Base-by-base conservation (phyloP, 1,139 yeast genomes). In the Yueomyces sp. region DNA sequence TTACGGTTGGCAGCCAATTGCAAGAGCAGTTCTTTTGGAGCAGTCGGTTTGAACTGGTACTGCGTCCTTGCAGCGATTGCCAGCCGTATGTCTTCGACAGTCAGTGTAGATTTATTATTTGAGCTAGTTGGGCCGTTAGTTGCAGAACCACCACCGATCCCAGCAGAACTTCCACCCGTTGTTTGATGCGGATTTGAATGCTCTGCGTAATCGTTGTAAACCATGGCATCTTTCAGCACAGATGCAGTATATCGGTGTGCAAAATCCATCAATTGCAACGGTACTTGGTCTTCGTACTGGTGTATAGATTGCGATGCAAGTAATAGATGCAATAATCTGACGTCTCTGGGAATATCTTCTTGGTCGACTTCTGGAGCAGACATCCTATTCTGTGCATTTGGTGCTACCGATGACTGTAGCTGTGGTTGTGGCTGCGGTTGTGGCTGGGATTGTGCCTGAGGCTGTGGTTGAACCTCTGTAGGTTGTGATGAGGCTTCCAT, bases 11-110 rank as follows among this genome's bases (percentile, higher is more conserved):
- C 83, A 0, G 98, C 98, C 54, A 91, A 68, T 62, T 91, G 96
- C 60, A 91, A 67, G 50, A 91, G 65, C 53, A 91, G 69, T 60
- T 91, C 97, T 62, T 91, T 91, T 4, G 96, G 95, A 1, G 93
- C 81, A 11, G 72, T 73, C 1, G 97, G 96, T 61, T 86, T 87
- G 70, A 91, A 91, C 62, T 91, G 97, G 59, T 87, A 86, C 60
- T 85, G 87, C 25, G 95, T 85, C 46, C 95, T 70, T 0, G 98
- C 93, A 1, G 94, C 94, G 28, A 91, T 86, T 1, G 97, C 96
- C 50, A 91, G 70, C 50, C 97, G 72, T 41, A 91, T 73, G 57
- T 93, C 98, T 50, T 93, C 97, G 3, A 93, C 84, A 12, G 86
- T 76, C 25, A 89, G 48, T 4, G 26, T 39, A 63, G 68, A 37